Conservation (phyloP, 305 asterid species). For the Fraxinus platypoda region DNA sequence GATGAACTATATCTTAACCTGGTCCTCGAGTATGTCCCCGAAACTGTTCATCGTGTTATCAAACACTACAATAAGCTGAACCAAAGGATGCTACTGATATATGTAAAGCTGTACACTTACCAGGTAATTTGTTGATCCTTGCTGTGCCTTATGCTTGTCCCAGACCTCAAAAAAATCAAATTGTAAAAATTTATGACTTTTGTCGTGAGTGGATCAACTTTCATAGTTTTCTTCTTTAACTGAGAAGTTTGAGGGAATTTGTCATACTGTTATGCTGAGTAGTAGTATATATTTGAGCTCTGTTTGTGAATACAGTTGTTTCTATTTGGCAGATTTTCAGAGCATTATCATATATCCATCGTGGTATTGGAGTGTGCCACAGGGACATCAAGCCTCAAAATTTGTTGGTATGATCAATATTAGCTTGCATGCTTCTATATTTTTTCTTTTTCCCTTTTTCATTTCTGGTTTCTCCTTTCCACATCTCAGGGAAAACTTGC, state of each 20-base stretch:
- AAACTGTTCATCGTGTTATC: constrained; percentile 93
- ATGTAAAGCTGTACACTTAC: constrained; percentile 89
- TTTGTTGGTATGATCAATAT: constrained; percentile 42
- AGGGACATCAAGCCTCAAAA: constrained; percentile 97
- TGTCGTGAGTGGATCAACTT: neutral
- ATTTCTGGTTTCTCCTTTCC: neutral
- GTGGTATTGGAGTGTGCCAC: constrained; percentile 84
- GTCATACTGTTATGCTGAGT: neutral
- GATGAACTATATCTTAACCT: constrained; percentile 90
- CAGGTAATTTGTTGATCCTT: constrained; percentile 52
- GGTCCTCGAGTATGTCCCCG: constrained; percentile 98
- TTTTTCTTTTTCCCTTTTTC: neutral
- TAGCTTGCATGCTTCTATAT: constrained; percentile 13
- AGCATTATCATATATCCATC: constrained; percentile 88
- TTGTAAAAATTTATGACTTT: neutral
- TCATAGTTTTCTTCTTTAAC: neutral
- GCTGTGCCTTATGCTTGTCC: neutral
- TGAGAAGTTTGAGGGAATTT: neutral
- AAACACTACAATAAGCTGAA: constrained; percentile 85
- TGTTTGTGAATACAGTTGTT: constrained; percentile 12
- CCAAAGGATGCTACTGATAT: constrained; percentile 90
- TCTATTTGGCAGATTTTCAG: constrained; percentile 67
- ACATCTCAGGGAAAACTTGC: neutral
- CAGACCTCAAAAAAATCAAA: neutral
- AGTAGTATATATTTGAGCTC: constrained; percentile 1